phyloP scores from a whole-genome alignment of 805 yeast genomes.

The Candida berthetii region DNA sequence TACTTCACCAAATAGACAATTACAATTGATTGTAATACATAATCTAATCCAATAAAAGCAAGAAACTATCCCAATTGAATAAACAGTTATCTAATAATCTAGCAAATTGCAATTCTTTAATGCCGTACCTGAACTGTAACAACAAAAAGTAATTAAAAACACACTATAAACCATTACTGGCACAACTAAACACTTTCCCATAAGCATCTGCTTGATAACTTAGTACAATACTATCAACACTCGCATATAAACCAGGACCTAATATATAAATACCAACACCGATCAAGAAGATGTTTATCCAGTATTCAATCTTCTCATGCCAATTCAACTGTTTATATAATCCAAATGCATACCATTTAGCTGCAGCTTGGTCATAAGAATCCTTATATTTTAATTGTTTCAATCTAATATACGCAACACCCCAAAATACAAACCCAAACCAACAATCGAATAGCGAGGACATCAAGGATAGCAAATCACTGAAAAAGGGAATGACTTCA shows the following conservation, averaged over 20 bases:
- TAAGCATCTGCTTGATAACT: conserved; percentile 42
- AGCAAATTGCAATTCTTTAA: too few relatives aligned
- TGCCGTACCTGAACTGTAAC: too few relatives aligned
- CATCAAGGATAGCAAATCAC: conserved; percentile 51
- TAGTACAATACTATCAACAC: conserved; percentile 46
- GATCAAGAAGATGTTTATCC: conserved; percentile 31
- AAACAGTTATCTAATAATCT: too few relatives aligned
- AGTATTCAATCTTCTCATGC: conserved; percentile 30
- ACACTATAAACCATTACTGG: conserved; percentile 30
- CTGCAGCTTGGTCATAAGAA: conserved; percentile 15
- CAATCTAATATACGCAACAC: conserved; percentile 46
- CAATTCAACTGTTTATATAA: conserved; percentile 23
- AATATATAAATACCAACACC: conserved; percentile 44
- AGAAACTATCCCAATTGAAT: too few relatives aligned
- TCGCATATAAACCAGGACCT: conserved; percentile 56
- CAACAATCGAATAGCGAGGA: conserved; percentile 59
- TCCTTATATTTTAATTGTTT: conserved; percentile 27
- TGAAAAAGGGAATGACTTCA: conserved; percentile 60
- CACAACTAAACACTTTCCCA: conserved; percentile 48
- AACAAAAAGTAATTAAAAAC: background rate
- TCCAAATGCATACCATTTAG: conserved; percentile 11
- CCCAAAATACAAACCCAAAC: conserved; percentile 63
- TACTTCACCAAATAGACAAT: too few relatives aligned
- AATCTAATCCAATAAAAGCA: too few relatives aligned
- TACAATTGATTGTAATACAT: too few relatives aligned